Evolutionary conservation across 768 basidiomycete species (phyloP).

Genomic region (Xerocomellus chrysenteron): DNA sequence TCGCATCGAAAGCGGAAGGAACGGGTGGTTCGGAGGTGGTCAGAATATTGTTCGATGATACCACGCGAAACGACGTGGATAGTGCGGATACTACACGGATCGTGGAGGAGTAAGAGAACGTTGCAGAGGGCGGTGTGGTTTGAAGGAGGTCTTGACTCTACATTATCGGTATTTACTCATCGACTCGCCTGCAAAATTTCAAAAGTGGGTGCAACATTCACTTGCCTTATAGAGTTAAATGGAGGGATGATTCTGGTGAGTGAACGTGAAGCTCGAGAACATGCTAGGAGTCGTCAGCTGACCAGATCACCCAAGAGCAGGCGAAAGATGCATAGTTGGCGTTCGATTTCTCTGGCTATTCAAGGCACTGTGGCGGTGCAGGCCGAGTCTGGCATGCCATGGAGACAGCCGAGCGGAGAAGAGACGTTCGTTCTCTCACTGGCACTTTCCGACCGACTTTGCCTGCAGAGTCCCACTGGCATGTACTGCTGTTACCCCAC

Average conservation of each 20-base stretch:
- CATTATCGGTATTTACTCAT: not conserved
- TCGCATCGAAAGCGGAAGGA: slow-evolving; percentile 42
- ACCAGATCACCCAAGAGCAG: too few relatives aligned
- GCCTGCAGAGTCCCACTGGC: too few relatives aligned
- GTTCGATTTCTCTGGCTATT: too few relatives aligned
- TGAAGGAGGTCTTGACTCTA: not conserved
- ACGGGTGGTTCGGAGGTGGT: slow-evolving; percentile 45
- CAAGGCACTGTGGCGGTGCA: too few relatives aligned
- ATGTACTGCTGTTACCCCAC: too few relatives aligned
- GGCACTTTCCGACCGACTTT: too few relatives aligned
- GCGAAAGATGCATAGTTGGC: too few relatives aligned
- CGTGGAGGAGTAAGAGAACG: not conserved
- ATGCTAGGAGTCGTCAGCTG: too few relatives aligned
- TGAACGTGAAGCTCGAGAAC: too few relatives aligned
- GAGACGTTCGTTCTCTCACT: too few relatives aligned
- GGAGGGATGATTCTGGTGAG: not conserved
- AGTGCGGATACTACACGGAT: not conserved
- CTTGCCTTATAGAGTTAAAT: not conserved
- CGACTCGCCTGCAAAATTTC: not conserved
- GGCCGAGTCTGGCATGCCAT: too few relatives aligned
- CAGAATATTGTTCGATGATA: slow-evolving; percentile 32
- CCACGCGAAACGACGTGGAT: not conserved
- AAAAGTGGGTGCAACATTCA: not conserved
- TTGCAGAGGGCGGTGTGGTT: not conserved
- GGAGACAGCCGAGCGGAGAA: too few relatives aligned